Evolutionary conservation across 2,329 filamentous ascomycete genomes (phyloP), one percentile per base, ranked within the genome.

Genomic region (Hypoxylon sp.): DNA sequence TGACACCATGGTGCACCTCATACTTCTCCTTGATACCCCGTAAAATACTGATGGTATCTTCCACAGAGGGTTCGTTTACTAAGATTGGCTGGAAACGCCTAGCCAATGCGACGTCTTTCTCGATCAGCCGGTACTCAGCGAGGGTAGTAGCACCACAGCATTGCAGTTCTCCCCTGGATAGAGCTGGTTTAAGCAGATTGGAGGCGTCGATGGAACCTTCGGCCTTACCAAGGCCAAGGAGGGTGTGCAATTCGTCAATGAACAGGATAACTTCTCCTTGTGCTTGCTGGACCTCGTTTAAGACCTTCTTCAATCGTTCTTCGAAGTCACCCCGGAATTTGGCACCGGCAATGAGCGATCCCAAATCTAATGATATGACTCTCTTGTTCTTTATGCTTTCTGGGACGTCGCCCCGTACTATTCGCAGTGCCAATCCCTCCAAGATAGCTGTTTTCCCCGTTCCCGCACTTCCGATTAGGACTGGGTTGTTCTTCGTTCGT

Each of bases 21-120:
- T 99, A 99, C 72, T 94, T 93, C 76, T 98, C 94, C 77, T 98
- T 98, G 83, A 99, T 98, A 52, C 95, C 96, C 75, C 96, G 90
- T 0, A 99, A 84, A 63, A 99, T 98, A 55, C 93, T 97, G 68
- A 99, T 94, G 0, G 96, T 98, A 72, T 98, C 94, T 72, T 93
- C 89, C 0, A 98, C 94, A 0, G 89, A 91, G 0, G 96, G 96
- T 75, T 99, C 96, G 66, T 90, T 92, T n/a, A 99, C 94, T 36
- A 93, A 81, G 63, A 99, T 97, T 0, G 96, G 94, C 75, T 99
- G 96, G 79, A 99, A 98, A 65, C 96, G 88, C 72, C 96, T 86
- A 7, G 96, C 96, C 19, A 99, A 83, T 0, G 96, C 96, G 28
- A 95, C 94, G 76, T 98, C 96, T 80, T 98, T 98, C 79, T 98